Conservation (phyloP, 2,329 filamentous ascomycete species). For the Polychaeton citri region DNA sequence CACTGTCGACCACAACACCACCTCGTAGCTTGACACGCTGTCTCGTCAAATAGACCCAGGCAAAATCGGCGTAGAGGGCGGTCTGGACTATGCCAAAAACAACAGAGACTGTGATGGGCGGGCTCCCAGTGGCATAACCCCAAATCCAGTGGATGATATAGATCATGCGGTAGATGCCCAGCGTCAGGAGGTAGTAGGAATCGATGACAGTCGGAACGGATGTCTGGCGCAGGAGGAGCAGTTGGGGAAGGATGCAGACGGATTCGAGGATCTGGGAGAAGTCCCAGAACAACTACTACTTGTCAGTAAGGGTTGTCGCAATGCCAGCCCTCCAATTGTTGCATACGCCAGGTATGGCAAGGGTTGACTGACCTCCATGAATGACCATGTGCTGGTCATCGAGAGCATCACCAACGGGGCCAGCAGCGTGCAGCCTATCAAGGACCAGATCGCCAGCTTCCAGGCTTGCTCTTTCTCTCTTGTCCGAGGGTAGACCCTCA, state of each 20-base stretch:
- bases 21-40: constrained; percentile 86
- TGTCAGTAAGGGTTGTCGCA: no score
- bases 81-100: constrained; percentile 86
- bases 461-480: constrained; percentile 84
- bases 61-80: constrained; percentile 81
- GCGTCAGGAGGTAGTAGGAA: constrained; percentile 82
- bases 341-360: no score
- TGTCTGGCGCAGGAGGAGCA: constrained; percentile 86
- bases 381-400: constrained; percentile 34
- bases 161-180: constrained; percentile 76
- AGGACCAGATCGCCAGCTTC: constrained; percentile 65
- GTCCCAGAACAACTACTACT: constrained; percentile 62
- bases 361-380: constrained; percentile 20
- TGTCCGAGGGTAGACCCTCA: constrained; percentile 73
- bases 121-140: constrained; percentile 30
- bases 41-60: constrained; percentile 89
- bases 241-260: constrained; percentile 77
- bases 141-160: constrained; percentile 89
- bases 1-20: constrained; percentile 78
- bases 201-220: constrained; percentile 91
- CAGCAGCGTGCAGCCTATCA: constrained; percentile 50
- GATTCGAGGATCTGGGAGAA: constrained; percentile 91
- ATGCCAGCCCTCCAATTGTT: no score
- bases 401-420: constrained; percentile 63
- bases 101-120: constrained; percentile 56